Evolutionary conservation across 2,329 filamentous ascomycete genomes (phyloP).

Genomic region (Colletotrichum agaves): DNA sequence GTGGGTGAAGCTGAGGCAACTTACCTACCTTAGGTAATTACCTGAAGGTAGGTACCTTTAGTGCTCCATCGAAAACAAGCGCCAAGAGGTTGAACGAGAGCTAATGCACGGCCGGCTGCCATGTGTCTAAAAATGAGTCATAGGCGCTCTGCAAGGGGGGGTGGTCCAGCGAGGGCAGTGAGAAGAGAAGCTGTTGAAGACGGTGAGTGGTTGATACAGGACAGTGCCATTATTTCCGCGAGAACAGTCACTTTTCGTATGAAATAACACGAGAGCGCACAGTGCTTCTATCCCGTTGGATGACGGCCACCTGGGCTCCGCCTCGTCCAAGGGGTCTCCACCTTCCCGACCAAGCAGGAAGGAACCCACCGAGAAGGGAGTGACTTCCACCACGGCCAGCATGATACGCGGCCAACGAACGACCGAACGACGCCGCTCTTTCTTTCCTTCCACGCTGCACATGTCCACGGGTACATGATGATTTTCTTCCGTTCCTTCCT

Average conservation of each 20-base stretch:
- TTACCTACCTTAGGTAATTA: too few species aligned
- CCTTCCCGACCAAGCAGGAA: constrained; percentile 3
- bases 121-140: constrained; percentile 49
- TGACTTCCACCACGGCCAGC: not conserved
- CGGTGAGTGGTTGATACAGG: constrained; percentile 25
- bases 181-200: constrained; percentile 27
- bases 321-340: constrained; percentile 4
- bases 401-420: constrained; percentile 21
- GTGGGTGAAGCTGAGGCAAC: constrained; percentile 5
- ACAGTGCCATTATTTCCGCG: not conserved
- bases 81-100: constrained; percentile 10
- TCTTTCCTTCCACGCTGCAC: not conserved
- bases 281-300: not conserved
- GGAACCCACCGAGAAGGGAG: not conserved
- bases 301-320: not conserved
- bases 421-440: not conserved
- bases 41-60: too few species aligned
- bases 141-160: constrained; percentile 40
- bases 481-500: not conserved
- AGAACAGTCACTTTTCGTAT: not conserved
- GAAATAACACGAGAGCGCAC: not conserved
- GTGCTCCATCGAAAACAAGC: not conserved
- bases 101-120: constrained; percentile 38
- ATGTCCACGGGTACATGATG: not conserved
- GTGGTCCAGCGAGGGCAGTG: not conserved